Evolutionary conservation across 305 asterid genomes (phyloP), one percentile per base, ranked within the genome.

Genomic region (Fraxinus floribunda): DNA sequence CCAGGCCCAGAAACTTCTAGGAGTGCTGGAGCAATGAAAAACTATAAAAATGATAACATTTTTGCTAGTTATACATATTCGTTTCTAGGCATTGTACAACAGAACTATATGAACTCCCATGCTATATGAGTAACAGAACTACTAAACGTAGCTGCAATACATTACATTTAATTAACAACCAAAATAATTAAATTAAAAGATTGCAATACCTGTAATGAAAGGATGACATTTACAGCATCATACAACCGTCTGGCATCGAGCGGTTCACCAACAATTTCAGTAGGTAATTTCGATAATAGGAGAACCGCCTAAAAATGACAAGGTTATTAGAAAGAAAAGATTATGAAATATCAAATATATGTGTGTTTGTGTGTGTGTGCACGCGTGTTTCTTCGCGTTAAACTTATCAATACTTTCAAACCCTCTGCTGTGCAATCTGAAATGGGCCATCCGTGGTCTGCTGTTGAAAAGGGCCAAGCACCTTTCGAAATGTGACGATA

Each of bases 401-500:
- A 86, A 83, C 55, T 35, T 70, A 64, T 80, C 84, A 71, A 77
- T 78, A 90, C 99, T 85, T 93, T 93, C 80, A 92, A 90, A 82
- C 98, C 98, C 91, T 94, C 99, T 35, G 99, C 97, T 35, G 99
- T 91, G 88, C 98, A 93, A 89, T 94, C 98, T 52, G 99, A 97
- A 84, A 97, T 92, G 77, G 96, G 95, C 98, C 99, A 97, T 74
- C 98, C 98, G 75, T 97, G 96, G 83, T 97, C 99, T 80, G 94
- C 97, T 24, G 97, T 93, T 55, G 99, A 97, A 83, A 97, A 97
- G 66, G 98, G 97, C 99, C 99, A 97, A 84, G 98, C 99, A 52
- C 99, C 98, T 92, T 92, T 97, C 30, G 99, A 94, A 84, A 92
- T 87, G 88, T 97, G 99, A 24, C 99, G 97, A 85, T 90, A 92